A percentile compares a stretch with the other conserved stretches of the same genome.
phyloP scores from a whole-genome alignment of 2,329 filamentous ascomycete genomes.

The Ceratocystis diversiconidia region DNA sequence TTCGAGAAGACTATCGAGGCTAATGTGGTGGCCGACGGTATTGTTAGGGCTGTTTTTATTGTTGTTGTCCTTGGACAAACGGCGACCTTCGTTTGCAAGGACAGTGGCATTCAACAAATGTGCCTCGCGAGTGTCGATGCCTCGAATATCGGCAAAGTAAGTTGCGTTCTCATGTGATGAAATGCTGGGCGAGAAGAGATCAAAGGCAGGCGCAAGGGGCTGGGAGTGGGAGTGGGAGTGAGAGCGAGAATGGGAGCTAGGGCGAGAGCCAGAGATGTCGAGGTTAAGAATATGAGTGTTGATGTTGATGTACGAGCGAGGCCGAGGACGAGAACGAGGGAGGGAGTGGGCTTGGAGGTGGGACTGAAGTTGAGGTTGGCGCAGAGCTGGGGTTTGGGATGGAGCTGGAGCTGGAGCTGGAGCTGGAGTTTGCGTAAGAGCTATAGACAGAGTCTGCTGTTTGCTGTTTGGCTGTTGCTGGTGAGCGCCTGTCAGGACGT shows the following conservation, averaged over 20 bases:
- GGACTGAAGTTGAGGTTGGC: not conserved
- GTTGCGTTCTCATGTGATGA: constrained; percentile 13
- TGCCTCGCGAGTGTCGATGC: not conserved
- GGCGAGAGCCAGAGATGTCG: not conserved
- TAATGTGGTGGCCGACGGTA: not conserved
- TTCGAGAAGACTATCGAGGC: not conserved
- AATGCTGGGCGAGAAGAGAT: constrained; percentile 10
- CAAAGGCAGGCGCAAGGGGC: constrained; percentile 3
- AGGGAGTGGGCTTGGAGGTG: not conserved
- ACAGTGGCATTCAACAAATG: not conserved
- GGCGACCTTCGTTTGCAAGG: not conserved
- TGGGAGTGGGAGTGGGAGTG: not conserved
- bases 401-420: not conserved
- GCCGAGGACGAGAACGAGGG: not conserved
- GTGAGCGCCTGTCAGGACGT: not conserved
- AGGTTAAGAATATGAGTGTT: no score
- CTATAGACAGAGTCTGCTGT: no score
- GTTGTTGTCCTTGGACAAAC: not conserved
- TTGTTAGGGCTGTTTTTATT: not conserved
- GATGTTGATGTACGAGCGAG: not conserved
- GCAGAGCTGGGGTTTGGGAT: not conserved
- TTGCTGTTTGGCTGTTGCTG: not conserved
- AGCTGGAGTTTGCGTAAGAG: not conserved
- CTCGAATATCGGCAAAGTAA: constrained; percentile 14
- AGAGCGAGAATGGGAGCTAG: not conserved